Conservation (phyloP, 2,329 filamentous ascomycete genomes). For the Trichophyton benhamiae region DNA sequence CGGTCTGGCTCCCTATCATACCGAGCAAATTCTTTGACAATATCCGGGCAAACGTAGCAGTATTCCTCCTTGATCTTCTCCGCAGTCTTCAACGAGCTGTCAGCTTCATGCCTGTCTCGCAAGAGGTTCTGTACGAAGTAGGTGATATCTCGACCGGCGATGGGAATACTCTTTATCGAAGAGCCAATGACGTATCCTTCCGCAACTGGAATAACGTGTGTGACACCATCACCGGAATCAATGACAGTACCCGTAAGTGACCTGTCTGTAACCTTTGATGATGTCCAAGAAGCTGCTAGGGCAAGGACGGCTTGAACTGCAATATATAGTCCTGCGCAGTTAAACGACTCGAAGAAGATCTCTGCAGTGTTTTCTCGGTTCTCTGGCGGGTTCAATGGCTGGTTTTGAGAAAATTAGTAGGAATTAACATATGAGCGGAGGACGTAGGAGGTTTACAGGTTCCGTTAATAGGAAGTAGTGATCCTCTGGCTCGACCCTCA, state of each 20-base stretch:
- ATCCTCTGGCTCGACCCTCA: constrained; percentile 94
- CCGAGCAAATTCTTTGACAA: constrained; percentile 93
- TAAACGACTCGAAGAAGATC: constrained; percentile 99
- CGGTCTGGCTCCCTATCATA: constrained; percentile 88
- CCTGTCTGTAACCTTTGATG: constrained; percentile 90
- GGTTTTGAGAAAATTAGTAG: constrained; percentile 4
- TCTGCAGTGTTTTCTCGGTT: constrained; percentile 98
- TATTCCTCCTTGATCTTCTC: constrained; percentile 98
- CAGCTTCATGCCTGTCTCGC: constrained; percentile 88
- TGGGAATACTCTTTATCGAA: constrained; percentile 97
- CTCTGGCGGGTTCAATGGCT: constrained; percentile 95
- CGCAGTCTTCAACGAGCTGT: constrained; percentile 92
- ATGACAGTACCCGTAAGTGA: constrained; percentile 96
- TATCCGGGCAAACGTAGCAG: constrained; percentile 96
- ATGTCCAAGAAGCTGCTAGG: constrained; percentile 94
- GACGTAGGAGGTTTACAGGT: constrained; percentile 51
- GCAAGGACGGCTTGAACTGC: constrained; percentile 95
- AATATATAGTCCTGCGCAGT: constrained; percentile 97
- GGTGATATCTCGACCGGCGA: constrained; percentile 94
- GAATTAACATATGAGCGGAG: neutral
- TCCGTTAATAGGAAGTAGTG: constrained; percentile 98
- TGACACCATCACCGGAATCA: constrained; percentile 96
- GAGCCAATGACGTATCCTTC: constrained; percentile 98
- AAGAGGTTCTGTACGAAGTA: constrained; percentile 97
- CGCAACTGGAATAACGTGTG: constrained; percentile 95